Percentiles rank a stretch among this genome's conserved stretches.
Evolutionary conservation across 2,329 filamentous ascomycete species (phyloP).

Genomic region (Cordyceps cicadae): DNA sequence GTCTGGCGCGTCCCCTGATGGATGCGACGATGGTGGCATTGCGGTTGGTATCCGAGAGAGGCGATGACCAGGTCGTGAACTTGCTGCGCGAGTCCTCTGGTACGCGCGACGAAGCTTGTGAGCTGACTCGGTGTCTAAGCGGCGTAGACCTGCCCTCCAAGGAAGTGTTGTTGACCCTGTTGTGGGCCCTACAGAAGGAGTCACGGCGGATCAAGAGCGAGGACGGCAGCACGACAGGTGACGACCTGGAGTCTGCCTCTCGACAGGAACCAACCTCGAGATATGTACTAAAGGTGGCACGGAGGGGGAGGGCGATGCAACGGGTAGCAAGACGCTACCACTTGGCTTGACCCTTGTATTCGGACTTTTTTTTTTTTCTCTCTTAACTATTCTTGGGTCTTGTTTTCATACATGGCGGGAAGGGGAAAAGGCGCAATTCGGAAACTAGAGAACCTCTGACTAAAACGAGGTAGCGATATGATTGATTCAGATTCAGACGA

Average conservation of each 20-base stretch:
- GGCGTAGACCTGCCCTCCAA: conserved; percentile 35
- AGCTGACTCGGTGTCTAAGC: conserved; percentile 29
- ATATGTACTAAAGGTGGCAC: conserved; percentile 19
- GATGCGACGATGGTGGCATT: conserved; percentile 67
- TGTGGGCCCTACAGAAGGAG: conserved; percentile 39
- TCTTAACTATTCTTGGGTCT: conserved; percentile 6
- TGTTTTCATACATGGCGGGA: conserved; percentile 9
- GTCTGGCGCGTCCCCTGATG: conserved; percentile 63
- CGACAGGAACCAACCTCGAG: conserved; percentile 17
- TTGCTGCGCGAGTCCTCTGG: conserved; percentile 24
- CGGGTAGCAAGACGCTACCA: conserved; percentile 16
- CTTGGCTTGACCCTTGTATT: conserved; percentile 15
- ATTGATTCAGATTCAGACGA: neutral
- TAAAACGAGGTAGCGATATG: conserved; percentile 2
- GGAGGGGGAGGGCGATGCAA: conserved; percentile 13
- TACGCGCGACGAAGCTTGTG: conserved; percentile 29
- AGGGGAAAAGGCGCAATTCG: conserved; percentile 14
- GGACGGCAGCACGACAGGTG: conserved; percentile 14
- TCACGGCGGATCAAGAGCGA: conserved; percentile 26
- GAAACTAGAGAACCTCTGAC: conserved; percentile 3
- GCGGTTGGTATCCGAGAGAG: conserved; percentile 59
- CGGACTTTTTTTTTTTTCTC: conserved; percentile 13
- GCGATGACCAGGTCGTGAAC: conserved; percentile 37
- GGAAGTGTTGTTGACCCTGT: conserved; percentile 39
- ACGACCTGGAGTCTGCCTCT: conserved; percentile 20